These are phyloP conservation scores for Arachis stenosperma DNA, from an alignment of 306 rosid species.

Conservation along the genomic window DNA sequence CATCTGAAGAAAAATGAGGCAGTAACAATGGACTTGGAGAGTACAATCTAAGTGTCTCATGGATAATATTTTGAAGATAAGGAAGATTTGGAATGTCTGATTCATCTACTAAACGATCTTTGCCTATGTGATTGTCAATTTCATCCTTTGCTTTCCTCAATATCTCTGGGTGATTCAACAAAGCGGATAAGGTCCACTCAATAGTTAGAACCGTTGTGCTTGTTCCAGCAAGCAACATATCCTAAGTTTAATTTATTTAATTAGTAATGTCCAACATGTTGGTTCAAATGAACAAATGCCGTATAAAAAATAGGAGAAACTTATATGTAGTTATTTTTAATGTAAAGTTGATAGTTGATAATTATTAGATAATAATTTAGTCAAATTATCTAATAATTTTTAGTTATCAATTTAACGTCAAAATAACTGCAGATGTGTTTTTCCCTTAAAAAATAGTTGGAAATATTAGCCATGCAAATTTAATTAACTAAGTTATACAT, in stretches of 20 bases:
- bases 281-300: no score
- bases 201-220: conserved; percentile 40
- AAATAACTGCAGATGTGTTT: no score
- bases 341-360: neutral
- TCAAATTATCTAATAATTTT: no score
- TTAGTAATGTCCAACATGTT: no score
- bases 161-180: conserved; percentile 44
- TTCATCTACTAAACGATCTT: conserved; percentile 41
- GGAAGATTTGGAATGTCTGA: conserved; percentile 43
- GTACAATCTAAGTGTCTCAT: conserved; percentile 43
- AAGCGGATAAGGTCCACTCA: conserved; percentile 39
- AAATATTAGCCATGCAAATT: neutral
- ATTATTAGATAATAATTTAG: no score
- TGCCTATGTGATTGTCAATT: conserved; percentile 37
- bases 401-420: no score
- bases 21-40: conserved; percentile 42
- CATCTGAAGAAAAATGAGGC: conserved; percentile 46
- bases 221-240: conserved; percentile 39
- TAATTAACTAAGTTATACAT: no score
- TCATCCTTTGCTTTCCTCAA: conserved; percentile 45
- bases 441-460: no score
- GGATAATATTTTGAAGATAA: conserved; percentile 45
- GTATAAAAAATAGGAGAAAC: no score
- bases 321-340: no score
- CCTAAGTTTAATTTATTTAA: conserved; percentile 8